phyloP scores from a whole-genome alignment of 2,329 filamentous ascomycete genomes.

The Pyrenochaeta sp. region DNA sequence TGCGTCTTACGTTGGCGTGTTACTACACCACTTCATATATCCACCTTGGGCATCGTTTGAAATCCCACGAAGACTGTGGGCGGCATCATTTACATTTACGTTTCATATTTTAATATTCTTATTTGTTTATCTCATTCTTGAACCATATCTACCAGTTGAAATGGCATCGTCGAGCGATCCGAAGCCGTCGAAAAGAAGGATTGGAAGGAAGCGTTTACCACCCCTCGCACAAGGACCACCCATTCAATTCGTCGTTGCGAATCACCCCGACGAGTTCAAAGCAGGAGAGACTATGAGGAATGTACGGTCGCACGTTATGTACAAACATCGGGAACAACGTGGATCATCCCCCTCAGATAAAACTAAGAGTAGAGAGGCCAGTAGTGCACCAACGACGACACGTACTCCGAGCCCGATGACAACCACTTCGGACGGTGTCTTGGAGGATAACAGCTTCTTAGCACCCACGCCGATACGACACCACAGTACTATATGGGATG shows the following conservation, averaged over 20 bases:
- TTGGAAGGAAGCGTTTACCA: constrained; percentile 40
- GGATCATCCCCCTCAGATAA: constrained; percentile 24
- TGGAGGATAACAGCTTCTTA: constrained; percentile 19
- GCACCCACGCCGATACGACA: constrained; percentile 13
- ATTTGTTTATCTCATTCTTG: not conserved
- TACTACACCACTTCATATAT: constrained; percentile 5
- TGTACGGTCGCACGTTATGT: constrained; percentile 49
- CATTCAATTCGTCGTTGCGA: constrained; percentile 46
- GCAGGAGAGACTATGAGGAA: constrained; percentile 42
- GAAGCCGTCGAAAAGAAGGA: constrained; percentile 35
- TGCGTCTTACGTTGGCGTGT: constrained; percentile 17
- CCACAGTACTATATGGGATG: constrained; percentile 25
- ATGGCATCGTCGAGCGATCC: constrained; percentile 35
- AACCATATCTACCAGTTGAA: not conserved
- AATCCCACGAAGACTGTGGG: constrained; percentile 8
- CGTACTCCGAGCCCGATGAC: constrained; percentile 34
- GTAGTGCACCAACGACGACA: constrained; percentile 18
- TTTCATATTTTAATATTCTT: not conserved
- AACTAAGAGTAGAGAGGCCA: constrained; percentile 25
- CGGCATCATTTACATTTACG: constrained; percentile 2
- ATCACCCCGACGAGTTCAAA: constrained; percentile 45
- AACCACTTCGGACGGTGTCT: constrained; percentile 21
- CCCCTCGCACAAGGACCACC: constrained; percentile 43
- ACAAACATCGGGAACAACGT: constrained; percentile 40
- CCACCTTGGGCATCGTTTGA: not conserved